These are phyloP conservation scores for Prunus kanzakura DNA, from an alignment of 306 rosid genomes.

Conservation along the genomic window DNA sequence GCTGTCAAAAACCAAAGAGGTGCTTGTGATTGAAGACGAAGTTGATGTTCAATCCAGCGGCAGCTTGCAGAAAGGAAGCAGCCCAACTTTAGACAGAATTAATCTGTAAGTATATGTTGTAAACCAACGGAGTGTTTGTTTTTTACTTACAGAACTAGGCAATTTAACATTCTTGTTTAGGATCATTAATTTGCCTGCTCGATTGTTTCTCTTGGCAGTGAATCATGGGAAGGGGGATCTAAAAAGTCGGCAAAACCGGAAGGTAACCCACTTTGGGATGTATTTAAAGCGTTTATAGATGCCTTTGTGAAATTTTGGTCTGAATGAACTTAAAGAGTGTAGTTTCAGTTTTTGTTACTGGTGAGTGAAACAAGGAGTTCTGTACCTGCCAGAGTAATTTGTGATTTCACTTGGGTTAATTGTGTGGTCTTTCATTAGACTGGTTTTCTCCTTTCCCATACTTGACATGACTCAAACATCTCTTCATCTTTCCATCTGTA, in stretches of 20 bases:
- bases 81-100: slow-evolving; percentile 72
- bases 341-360: slow-evolving; percentile 10
- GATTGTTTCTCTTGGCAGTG: slow-evolving; percentile 53
- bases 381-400: slow-evolving; percentile 20
- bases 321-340: slow-evolving; percentile 37
- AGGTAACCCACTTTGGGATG: slow-evolving; percentile 51
- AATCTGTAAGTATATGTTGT: slow-evolving; percentile 64
- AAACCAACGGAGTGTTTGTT: not conserved
- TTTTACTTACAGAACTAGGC: slow-evolving; percentile 11
- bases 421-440: not conserved
- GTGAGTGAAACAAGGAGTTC: slow-evolving; percentile 19
- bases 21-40: slow-evolving; percentile 31
- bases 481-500: not conserved
- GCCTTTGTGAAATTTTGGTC: slow-evolving; percentile 81
- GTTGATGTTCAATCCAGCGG: slow-evolving; percentile 32
- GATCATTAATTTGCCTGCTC: slow-evolving; percentile 20
- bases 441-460: too few species aligned
- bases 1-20: slow-evolving; percentile 35
- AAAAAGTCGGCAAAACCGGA: slow-evolving; percentile 39
- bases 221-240: slow-evolving; percentile 71
- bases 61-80: slow-evolving; percentile 50
- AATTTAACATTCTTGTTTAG: slow-evolving; percentile 2
- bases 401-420: slow-evolving; percentile 11
- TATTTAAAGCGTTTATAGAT: slow-evolving; percentile 47
- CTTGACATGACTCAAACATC: slow-evolving; percentile 1